These are phyloP conservation scores for Crassisporium funariophilum DNA, from an alignment of 768 basidiomycete genomes.

Conservation along the genomic window DNA sequence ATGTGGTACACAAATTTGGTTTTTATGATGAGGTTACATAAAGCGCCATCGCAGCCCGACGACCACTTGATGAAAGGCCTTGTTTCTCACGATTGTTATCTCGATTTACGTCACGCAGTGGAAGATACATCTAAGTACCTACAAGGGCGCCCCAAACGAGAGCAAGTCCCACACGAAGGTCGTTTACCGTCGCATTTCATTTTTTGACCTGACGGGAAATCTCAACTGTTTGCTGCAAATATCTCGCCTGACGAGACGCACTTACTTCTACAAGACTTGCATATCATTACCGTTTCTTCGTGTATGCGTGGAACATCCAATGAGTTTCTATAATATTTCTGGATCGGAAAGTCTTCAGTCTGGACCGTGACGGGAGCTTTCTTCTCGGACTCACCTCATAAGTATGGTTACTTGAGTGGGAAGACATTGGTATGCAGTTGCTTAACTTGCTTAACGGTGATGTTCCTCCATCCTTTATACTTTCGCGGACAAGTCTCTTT, in stretches of 20 bases:
- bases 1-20: no score
- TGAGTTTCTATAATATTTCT: conserved; percentile 9
- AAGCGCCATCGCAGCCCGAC: no score
- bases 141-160: conserved; percentile 59
- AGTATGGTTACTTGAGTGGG: conserved; percentile 3
- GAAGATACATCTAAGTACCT: conserved; percentile 60
- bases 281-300: conserved; percentile 67
- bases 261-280: conserved; percentile 70
- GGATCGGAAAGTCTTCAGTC: background rate
- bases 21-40: no score
- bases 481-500: background rate
- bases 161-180: conserved; percentile 68
- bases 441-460: background rate
- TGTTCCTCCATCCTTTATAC: background rate
- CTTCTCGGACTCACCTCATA: conserved; percentile 18
- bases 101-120: conserved; percentile 51
- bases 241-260: background rate
- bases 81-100: no score
- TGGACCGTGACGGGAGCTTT: background rate
- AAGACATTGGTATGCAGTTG: background rate
- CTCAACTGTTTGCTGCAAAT: conserved; percentile 6
- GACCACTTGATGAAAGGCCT: no score
- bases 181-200: conserved; percentile 70
- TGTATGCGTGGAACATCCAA: conserved; percentile 32
- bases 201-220: conserved; percentile 53